Base-by-base conservation (phyloP, 2,329 filamentous ascomycete genomes). In the Colletotrichum liaoningense region DNA sequence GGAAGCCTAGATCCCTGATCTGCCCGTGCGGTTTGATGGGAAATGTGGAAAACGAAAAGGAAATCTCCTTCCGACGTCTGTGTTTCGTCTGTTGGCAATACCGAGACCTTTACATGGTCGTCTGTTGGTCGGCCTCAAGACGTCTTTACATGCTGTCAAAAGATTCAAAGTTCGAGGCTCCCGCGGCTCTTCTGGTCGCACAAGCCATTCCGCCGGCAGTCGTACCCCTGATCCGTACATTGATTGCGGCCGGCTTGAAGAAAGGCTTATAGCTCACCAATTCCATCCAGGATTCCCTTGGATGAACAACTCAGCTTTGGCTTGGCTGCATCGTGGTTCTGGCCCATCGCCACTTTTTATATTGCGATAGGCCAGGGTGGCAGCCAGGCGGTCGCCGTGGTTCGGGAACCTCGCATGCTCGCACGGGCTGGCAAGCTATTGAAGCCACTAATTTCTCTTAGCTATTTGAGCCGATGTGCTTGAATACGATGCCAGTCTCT, bases 401-500 rank as follows among this genome's bases (percentile, higher is more conserved):
- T 30, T 52, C 38, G 12, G 52, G 52, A 58, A n/a, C n/a, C 30
- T 28, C 63, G 57, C 63, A 30, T 68, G 33, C 28, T 56, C 63
- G 63, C 63, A 72, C 49, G 8, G 28, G 30, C 46, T 38, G 49
- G 63, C 49, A 57, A 63, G 26, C 42, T 54, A 63, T 49, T 24
- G 19, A 55, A 64, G 63, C 72, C 63, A 68, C 72, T 63, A 38
- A 72, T 68, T 72, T 60, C 24, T 46, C 35, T n/a, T 22, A 22
- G n/a, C 22, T 60, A 60, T 55, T 57, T 57, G 22, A 52, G 46
- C 54, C 22, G 42, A 49, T 49, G 54, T 26, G 59, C 54, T 60
- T 22, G 19, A 38, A 11, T 65, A 28, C 54, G 52, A 52, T 55
- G 28, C 46, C 46, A 33, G 35, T 26, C 46, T 62, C 49, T 56